Conservation (phyloP, 257 asterid genomes). For the Scutellaria galericulata region DNA sequence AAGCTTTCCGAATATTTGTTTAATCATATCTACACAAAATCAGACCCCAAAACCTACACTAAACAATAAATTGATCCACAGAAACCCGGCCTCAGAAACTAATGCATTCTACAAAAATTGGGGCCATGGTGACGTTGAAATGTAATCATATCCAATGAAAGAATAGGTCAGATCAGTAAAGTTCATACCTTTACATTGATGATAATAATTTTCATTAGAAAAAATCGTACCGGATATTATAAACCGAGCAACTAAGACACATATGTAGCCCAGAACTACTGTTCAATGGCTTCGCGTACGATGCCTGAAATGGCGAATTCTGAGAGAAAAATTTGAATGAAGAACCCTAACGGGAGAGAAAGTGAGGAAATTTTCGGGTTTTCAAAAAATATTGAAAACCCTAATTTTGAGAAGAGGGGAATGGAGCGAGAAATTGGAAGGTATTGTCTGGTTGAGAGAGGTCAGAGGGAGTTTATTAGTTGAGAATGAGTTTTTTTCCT, state of each 20-base stretch:
- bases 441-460: conserved; percentile 26
- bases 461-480: background rate
- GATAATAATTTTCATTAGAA: conserved; percentile 2
- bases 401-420: conserved; percentile 44
- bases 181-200: conserved; percentile 35
- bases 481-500: background rate
- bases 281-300: conserved; percentile 12
- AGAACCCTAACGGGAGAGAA: conserved; percentile 35
- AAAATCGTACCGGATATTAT: conserved; percentile 16
- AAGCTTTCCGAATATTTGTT: conserved; percentile 51
- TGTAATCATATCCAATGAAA: conserved; percentile 26
- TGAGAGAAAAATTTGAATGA: conserved; percentile 26
- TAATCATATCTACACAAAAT: conserved; percentile 40
- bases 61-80: conserved; percentile 27
- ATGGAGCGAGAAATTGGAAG: conserved; percentile 31
- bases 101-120: conserved; percentile 32
- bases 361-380: conserved; percentile 33
- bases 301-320: conserved; percentile 22
- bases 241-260: conserved; percentile 24
- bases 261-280: conserved; percentile 25
- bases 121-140: conserved; percentile 29
- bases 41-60: conserved; percentile 28
- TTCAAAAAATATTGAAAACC: conserved; percentile 46
- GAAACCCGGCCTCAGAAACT: conserved; percentile 21
- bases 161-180: conserved; percentile 31